Conservation (phyloP, 768 basidiomycete species). For the Pleurotus eryngii region DNA sequence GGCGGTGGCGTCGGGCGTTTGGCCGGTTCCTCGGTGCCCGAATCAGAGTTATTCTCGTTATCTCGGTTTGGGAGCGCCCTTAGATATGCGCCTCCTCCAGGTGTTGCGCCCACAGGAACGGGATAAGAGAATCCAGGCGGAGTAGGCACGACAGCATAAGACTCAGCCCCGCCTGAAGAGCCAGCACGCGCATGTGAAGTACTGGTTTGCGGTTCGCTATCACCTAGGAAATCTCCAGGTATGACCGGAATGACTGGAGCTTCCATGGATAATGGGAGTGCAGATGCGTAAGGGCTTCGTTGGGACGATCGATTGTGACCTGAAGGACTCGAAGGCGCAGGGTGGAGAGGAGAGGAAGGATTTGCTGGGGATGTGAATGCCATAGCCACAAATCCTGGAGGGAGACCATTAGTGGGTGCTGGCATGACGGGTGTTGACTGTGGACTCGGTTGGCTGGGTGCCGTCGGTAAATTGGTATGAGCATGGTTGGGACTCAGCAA, state of each 20-base stretch:
- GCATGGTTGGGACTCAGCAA: conserved; percentile 2
- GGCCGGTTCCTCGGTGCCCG: not conserved
- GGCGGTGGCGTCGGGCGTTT: not conserved
- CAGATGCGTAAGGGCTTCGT: not conserved
- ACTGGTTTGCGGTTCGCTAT: not conserved
- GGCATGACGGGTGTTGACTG: conserved; percentile 4
- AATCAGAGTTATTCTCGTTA: not conserved
- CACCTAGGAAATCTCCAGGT: not conserved
- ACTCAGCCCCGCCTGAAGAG: not conserved
- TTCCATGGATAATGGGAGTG: not conserved
- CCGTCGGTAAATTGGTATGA: not conserved
- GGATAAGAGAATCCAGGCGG: conserved; percentile 7
- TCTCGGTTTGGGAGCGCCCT: not conserved
- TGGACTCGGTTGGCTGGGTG: not conserved
- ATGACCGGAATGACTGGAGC: conserved; percentile 3
- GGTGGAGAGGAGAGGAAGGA: not conserved
- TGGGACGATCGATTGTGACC: not conserved
- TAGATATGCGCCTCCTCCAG: not conserved
- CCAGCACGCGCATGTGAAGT: not conserved
- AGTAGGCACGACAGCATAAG: not conserved
- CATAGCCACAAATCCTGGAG: not conserved
- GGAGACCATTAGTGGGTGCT: not conserved
- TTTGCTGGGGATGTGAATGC: not conserved
- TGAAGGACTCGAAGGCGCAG: not conserved
- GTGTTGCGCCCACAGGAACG: not conserved